These are phyloP conservation scores for Trametes cinnabarina DNA, from an alignment of 768 basidiomycete genomes.

Conservation along the genomic window DNA sequence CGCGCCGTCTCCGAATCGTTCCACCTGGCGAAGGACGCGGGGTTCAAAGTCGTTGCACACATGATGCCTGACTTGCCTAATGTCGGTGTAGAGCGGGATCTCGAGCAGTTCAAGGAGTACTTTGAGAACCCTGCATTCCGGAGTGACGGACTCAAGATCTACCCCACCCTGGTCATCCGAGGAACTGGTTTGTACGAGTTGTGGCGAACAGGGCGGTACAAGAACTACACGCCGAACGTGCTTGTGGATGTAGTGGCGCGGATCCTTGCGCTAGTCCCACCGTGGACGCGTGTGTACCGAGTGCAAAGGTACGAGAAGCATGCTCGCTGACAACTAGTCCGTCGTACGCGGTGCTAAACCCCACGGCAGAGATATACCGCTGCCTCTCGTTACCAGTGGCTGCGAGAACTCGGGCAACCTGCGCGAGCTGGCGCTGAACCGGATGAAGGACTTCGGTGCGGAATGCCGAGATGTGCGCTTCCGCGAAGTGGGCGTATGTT, in stretches of 20 bases:
- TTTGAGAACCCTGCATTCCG: slow-evolving; percentile 98
- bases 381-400: slow-evolving; percentile 93
- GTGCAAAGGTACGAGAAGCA: slow-evolving; percentile 73
- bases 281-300: slow-evolving; percentile 98
- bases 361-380: slow-evolving; percentile 80
- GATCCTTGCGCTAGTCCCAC: slow-evolving; percentile 93
- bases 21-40: slow-evolving; percentile 97
- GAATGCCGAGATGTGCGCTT: slow-evolving; percentile 97
- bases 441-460: slow-evolving; percentile 99
- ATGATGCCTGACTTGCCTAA: slow-evolving; percentile 99
- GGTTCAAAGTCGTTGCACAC: slow-evolving; percentile 99
- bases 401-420: slow-evolving; percentile 98
- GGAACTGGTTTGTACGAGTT: slow-evolving; percentile 95
- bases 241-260: slow-evolving; percentile 96
- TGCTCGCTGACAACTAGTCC: not conserved
- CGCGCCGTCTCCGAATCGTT: slow-evolving; percentile 96
- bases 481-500: slow-evolving; percentile 92
- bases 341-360: not conserved
- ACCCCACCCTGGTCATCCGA: slow-evolving; percentile 96
- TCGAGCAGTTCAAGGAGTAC: slow-evolving; percentile 99
- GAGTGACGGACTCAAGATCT: slow-evolving; percentile 96
- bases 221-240: slow-evolving; percentile 99
- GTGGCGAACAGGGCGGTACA: slow-evolving; percentile 96
- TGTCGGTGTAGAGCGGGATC: slow-evolving; percentile 93
- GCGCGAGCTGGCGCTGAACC: slow-evolving; percentile 90